phyloP scores from a whole-genome alignment of 192 early-diverging fungal species.

The Chytriomyces confervae region DNA sequence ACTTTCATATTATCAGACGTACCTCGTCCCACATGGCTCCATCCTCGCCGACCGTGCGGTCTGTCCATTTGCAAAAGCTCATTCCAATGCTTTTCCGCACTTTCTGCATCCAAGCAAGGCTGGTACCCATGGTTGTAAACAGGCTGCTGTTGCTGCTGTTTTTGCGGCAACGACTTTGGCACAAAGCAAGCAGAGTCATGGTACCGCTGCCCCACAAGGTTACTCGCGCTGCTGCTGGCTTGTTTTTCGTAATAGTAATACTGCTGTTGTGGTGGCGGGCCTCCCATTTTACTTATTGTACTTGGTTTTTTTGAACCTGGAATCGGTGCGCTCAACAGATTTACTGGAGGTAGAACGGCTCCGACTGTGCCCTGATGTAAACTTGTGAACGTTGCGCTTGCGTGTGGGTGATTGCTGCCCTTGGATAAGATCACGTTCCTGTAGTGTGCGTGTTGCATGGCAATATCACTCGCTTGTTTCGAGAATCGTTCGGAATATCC shows the following conservation, averaged over 20 bases:
- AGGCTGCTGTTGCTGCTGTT: too few species aligned
- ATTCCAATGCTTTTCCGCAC: background rate
- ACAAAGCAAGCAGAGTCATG: too few species aligned
- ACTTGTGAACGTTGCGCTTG: background rate
- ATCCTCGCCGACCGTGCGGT: background rate
- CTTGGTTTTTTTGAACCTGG: background rate
- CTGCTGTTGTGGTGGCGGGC: too few species aligned
- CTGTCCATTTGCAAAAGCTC: background rate
- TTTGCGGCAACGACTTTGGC: too few species aligned
- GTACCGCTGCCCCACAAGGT: too few species aligned
- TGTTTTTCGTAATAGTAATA: too few species aligned
- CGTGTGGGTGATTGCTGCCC: background rate
- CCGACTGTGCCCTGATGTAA: background rate
- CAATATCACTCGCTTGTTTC: background rate
- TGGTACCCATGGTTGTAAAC: background rate
- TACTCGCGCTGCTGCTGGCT: too few species aligned
- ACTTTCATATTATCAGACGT: background rate
- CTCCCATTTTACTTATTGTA: background rate
- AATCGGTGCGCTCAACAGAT: background rate
- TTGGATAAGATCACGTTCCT: background rate
- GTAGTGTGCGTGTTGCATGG: background rate
- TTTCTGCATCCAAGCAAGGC: slow-evolving; percentile 1
- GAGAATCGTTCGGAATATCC: background rate
- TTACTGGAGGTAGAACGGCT: background rate
- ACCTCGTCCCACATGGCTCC: background rate